phyloP scores from a whole-genome alignment of 768 basidiomycete species.

The Trametes cinnabarina region DNA sequence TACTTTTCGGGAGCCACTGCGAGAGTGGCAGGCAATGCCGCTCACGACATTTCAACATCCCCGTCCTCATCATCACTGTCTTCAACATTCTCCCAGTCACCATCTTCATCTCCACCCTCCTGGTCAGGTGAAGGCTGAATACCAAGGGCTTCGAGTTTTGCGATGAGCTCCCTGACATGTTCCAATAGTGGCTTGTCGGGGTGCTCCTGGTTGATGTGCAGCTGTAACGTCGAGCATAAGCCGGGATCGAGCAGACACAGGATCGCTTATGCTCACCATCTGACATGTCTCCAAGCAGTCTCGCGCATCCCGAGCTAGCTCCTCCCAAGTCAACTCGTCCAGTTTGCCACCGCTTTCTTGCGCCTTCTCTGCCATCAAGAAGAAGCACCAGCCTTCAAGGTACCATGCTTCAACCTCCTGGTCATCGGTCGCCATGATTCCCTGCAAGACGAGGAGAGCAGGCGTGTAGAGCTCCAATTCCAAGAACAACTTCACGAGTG shows the following conservation, averaged over 20 bases:
- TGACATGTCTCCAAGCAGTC: slow-evolving; percentile 84
- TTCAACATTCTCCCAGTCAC: slow-evolving; percentile 62
- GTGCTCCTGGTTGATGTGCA: slow-evolving; percentile 70
- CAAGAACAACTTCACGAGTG: slow-evolving; percentile 78
- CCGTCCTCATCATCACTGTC: slow-evolving; percentile 49
- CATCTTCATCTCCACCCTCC: slow-evolving; percentile 52
- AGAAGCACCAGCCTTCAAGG: slow-evolving; percentile 93
- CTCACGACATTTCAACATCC: slow-evolving; percentile 43
- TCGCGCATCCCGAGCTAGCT: slow-evolving; percentile 73
- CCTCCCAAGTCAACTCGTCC: slow-evolving; percentile 63
- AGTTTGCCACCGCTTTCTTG: slow-evolving; percentile 49
- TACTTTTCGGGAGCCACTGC: background rate
- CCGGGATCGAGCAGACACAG: background rate
- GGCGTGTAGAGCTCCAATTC: slow-evolving; percentile 70
- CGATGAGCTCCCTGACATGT: slow-evolving; percentile 73
- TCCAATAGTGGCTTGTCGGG: slow-evolving; percentile 73
- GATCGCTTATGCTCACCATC: slow-evolving; percentile 46
- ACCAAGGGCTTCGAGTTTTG: slow-evolving; percentile 63
- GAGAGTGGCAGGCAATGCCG: background rate
- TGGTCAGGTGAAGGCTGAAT: slow-evolving; percentile 59
- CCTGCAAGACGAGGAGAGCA: slow-evolving; percentile 74
- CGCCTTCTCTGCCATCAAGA: slow-evolving; percentile 73
- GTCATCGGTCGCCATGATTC: slow-evolving; percentile 77
- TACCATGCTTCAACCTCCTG: slow-evolving; percentile 92
- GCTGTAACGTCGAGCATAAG: slow-evolving; percentile 36